These are phyloP conservation scores for Chaetomium globosum DNA, from an alignment of 2,329 filamentous ascomycete species.

Conservation along the genomic window DNA sequence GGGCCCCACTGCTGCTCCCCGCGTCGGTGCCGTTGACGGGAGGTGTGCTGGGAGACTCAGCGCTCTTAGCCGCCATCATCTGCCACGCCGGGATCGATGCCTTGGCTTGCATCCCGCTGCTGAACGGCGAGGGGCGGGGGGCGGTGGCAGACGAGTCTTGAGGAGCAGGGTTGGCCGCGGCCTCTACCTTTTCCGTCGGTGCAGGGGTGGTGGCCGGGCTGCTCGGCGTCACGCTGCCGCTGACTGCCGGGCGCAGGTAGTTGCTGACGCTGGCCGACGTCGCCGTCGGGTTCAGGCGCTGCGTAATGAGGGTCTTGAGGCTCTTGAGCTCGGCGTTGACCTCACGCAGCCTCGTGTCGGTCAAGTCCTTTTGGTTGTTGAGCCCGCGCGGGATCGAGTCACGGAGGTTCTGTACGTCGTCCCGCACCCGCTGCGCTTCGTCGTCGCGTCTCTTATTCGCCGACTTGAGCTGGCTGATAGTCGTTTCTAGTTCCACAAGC, in stretches of 20 bases:
- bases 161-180: conserved; percentile 40
- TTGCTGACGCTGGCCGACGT: conserved; percentile 36
- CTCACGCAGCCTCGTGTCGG: conserved; percentile 79
- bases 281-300: conserved; percentile 56
- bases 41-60: conserved; percentile 24
- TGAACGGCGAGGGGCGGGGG: conserved; percentile 51
- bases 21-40: conserved; percentile 26
- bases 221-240: conserved; percentile 33
- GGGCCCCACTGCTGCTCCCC: conserved; percentile 25
- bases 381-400: conserved; percentile 87
- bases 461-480: conserved; percentile 78
- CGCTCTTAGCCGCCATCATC: conserved; percentile 63
- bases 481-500: conserved; percentile 79
- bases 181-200: conserved; percentile 38
- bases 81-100: conserved; percentile 81
- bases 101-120: conserved; percentile 55
- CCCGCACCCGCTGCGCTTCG: conserved; percentile 80
- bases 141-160: conserved; percentile 44
- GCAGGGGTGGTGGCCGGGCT: conserved; percentile 36
- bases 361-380: conserved; percentile 81
- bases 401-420: conserved; percentile 81
- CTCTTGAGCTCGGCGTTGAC: conserved; percentile 87
- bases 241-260: conserved; percentile 39
- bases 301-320: conserved; percentile 80
- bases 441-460: conserved; percentile 81